These are phyloP conservation scores for Sextonia rubra DNA, from an alignment of 164 flowering plant genomes.

Conservation along the genomic window DNA sequence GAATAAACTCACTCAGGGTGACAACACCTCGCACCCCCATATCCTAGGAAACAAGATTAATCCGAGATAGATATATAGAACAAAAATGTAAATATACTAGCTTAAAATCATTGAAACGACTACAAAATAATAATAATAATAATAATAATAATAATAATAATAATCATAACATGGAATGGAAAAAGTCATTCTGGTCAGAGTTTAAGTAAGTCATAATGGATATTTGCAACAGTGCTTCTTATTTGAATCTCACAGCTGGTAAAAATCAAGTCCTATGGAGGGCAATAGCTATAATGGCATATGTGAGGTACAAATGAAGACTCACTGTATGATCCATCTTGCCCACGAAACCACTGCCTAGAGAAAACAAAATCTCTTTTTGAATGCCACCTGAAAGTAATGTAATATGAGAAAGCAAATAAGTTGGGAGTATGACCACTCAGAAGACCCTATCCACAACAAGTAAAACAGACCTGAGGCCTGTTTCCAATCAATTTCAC, in stretches of 20 bases:
- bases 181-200: neutral
- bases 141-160: no score
- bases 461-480: neutral
- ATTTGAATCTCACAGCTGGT: neutral
- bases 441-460: neutral
- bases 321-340: slow-evolving; percentile 95
- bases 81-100: no score
- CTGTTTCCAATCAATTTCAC: neutral
- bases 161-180: neutral
- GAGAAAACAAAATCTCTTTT: slow-evolving; percentile 91
- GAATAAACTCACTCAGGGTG: no score
- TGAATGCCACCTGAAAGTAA: slow-evolving; percentile 64
- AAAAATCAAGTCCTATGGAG: no score
- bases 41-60: no score
- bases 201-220: neutral
- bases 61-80: no score
- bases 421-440: neutral
- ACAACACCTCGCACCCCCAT: no score
- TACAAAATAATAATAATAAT: no score
- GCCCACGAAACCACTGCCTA: slow-evolving; percentile 93
- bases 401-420: neutral
- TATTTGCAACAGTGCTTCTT: neutral
- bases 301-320: neutral
- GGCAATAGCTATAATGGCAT: neutral
- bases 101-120: no score